Base-by-base conservation (phyloP, 345 rosid species). In the Orychophragmus violaceus region DNA sequence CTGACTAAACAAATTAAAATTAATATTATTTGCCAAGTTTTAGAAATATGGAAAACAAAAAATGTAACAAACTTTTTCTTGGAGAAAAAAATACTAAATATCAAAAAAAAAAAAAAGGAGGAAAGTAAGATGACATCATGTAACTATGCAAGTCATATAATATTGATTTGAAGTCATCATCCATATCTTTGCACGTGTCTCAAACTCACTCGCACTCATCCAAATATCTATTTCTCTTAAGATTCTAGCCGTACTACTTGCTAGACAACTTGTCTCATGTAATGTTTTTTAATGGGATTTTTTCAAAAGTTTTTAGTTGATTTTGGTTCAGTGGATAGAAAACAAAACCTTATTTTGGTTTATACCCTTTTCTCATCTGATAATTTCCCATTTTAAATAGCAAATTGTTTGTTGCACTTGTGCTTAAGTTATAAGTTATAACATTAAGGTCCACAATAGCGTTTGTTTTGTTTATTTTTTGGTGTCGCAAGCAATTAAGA, bases 181-280 rank as follows among this genome's bases (percentile, higher is more conserved):
- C 57, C 48, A 70, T 33, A 71, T 71, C 57, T 62, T 33, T 25
- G 69, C 75, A 71, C 69, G 75, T 62, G 75, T 71, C 69, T 33
- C 24, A n/a, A 37, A 44, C 6, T 33, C 64, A 24, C 58, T 62
- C 56, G 32, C 48, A 63, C 63, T 45, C 50, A 54, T 33, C 63
- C 69, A 55, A 68, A 68, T 45, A 37, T 68, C 46, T 58, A 13
- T 67, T 55, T 60, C 50, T 55, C 50, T 32, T 32, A 12, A 63
- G 74, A 70, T 41, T 52, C 57, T 71, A 17, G 63, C 69, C 75
- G 63, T 71, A 70, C 74, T 37, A 52, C 30, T 48, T n/a, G 2
- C 49, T 14, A 39, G 62, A 39, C 63, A 62, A 70, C 69, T 71
- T 32, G 69, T 53, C 69, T 62, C 41, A 62, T 71, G 69, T 54